These are phyloP conservation scores for Thelonectria discophora DNA, from an alignment of 2,329 filamentous ascomycete species.

Conservation along the genomic window DNA sequence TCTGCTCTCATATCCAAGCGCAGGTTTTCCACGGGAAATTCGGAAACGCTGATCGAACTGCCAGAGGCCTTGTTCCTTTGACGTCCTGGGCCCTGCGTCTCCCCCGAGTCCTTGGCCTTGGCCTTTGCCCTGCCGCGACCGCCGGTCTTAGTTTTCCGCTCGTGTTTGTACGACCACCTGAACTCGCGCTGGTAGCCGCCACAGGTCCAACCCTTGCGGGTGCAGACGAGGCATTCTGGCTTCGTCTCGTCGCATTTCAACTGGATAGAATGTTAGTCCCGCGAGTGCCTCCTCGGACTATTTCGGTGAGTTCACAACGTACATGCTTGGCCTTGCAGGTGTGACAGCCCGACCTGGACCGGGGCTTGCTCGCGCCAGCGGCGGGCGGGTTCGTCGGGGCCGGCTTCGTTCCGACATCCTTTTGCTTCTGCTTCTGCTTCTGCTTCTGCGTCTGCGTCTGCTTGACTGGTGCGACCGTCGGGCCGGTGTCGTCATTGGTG, in stretches of 20 bases:
- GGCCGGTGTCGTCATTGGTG: not conserved
- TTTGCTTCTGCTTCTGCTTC: not conserved
- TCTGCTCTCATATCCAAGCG: not conserved
- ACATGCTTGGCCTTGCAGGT: slow-evolving; percentile 27
- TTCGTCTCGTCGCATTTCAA: slow-evolving; percentile 28
- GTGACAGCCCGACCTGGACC: slow-evolving; percentile 25
- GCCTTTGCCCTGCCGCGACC: slow-evolving; percentile 9
- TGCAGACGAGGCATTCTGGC: slow-evolving; percentile 23
- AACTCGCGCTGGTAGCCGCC: slow-evolving; percentile 24
- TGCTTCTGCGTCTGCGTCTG: not conserved
- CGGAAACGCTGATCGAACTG: slow-evolving; percentile 7
- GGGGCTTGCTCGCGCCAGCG: slow-evolving; percentile 13
- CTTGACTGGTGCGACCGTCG: not conserved
- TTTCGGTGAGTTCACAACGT: not conserved
- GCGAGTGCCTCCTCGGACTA: no score
- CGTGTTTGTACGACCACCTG: slow-evolving; percentile 25
- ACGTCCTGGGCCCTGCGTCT: not conserved
- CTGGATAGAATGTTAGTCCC: slow-evolving; percentile 1
- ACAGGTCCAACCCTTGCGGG: slow-evolving; percentile 20
- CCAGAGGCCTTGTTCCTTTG: slow-evolving; percentile 2
- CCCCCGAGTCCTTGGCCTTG: not conserved
- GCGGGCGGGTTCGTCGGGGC: not conserved
- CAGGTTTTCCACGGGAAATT: slow-evolving; percentile 7
- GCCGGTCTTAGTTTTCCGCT: slow-evolving; percentile 13
- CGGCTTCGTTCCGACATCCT: not conserved